Percentiles rank a stretch among this genome's conserved stretches.
These are phyloP conservation scores for Aspergillus homomorphus DNA, from an alignment of 495 filamentous ascomycete genomes.

Conservation along the genomic window DNA sequence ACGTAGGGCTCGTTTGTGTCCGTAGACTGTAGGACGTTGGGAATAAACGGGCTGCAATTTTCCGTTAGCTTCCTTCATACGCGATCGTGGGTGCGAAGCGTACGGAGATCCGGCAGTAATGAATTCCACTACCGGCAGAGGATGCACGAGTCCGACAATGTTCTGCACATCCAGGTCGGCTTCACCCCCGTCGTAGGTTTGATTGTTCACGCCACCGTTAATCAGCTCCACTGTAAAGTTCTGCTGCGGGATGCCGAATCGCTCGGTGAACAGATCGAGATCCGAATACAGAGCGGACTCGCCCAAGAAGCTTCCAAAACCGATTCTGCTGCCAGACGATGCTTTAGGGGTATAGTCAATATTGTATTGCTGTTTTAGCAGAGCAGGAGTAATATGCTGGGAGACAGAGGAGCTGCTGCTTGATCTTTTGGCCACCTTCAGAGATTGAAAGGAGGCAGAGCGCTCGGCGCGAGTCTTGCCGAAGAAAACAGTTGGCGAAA, in stretches of 20 bases:
- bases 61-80: constrained; percentile 2
- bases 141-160: constrained; percentile 52
- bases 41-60: constrained; percentile 44
- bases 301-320: constrained; percentile 56
- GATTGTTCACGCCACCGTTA: constrained; percentile 51
- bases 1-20: constrained; percentile 66
- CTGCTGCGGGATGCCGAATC: constrained; percentile 36
- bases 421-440: neutral
- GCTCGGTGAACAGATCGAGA: constrained; percentile 29
- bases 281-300: constrained; percentile 42
- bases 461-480: constrained; percentile 29
- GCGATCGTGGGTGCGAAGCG: constrained; percentile 4
- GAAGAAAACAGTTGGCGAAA: constrained; percentile 60
- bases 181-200: constrained; percentile 49
- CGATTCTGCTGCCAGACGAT: constrained; percentile 48
- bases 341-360: constrained; percentile 48
- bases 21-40: constrained; percentile 55
- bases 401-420: constrained; percentile 10
- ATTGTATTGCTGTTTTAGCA: constrained; percentile 60
- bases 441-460: neutral
- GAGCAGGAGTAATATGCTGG: constrained; percentile 53
- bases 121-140: constrained; percentile 58
- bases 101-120: constrained; percentile 57
- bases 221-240: constrained; percentile 59
- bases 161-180: constrained; percentile 71